phyloP scores from a whole-genome alignment of 108 stramenopile genomes.

The Nannochloropsis oceanica region DNA sequence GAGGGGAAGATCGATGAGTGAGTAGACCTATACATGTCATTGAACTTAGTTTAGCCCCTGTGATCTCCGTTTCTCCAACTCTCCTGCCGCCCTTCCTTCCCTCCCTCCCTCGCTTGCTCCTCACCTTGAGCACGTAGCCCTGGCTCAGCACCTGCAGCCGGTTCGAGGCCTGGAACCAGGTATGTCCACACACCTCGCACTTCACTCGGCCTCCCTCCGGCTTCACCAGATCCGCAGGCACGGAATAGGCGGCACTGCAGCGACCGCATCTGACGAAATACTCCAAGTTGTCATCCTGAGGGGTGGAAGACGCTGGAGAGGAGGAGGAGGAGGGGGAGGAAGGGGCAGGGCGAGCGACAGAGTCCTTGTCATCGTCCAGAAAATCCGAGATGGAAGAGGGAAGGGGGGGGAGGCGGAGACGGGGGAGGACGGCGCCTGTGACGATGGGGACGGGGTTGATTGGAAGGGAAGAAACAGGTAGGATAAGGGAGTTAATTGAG shows the following conservation, averaged over 20 bases:
- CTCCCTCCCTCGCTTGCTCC: background rate
- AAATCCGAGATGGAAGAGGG: background rate
- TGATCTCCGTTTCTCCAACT: background rate
- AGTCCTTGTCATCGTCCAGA: background rate
- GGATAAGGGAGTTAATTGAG: too few relatives aligned
- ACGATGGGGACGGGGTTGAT: background rate
- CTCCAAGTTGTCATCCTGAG: background rate
- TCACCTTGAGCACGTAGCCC: background rate
- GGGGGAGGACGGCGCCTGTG: background rate
- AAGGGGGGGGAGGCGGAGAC: background rate
- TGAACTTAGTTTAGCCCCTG: background rate
- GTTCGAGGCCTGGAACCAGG: background rate
- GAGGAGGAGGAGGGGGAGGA: background rate
- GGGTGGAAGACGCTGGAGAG: background rate
- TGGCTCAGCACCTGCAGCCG: background rate
- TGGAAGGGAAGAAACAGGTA: background rate
- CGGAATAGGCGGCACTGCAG: background rate
- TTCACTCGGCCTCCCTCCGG: background rate
- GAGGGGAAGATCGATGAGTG: background rate
- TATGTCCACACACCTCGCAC: background rate
- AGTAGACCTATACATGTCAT: background rate
- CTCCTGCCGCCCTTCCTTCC: background rate
- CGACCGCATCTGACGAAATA: background rate
- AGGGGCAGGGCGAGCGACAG: background rate
- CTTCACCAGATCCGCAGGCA: background rate